Conservation (phyloP, 352 stramenopile genomes). For the Phytophthora niederhauseri region DNA sequence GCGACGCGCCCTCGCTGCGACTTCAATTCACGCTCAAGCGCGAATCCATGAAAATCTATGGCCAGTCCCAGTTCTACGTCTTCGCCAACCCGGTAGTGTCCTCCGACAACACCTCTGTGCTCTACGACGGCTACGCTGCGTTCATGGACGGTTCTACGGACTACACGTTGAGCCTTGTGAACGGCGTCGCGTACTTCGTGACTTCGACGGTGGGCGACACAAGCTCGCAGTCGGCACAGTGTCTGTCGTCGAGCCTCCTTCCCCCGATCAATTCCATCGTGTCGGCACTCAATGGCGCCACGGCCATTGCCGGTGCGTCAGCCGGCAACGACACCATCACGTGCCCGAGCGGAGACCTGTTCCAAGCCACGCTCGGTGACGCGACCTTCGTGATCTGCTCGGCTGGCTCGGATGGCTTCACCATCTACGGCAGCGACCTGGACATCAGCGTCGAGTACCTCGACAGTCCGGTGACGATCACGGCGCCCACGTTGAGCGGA, state of each 20-base stretch:
- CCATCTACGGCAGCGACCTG: constrained; percentile 14
- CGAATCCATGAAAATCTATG: constrained; percentile 32
- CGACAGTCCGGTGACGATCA: constrained; percentile 15
- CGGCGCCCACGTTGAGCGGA: constrained; percentile 9
- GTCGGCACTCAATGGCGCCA: constrained; percentile 10
- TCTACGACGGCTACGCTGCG: constrained; percentile 26
- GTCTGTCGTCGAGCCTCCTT: constrained; percentile 15
- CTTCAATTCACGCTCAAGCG: constrained; percentile 37
- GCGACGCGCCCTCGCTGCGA: constrained; percentile 24
- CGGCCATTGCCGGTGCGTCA: constrained; percentile 4
- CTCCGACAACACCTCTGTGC: constrained; percentile 16
- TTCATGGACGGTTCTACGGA: constrained; percentile 18
- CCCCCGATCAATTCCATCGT: constrained; percentile 25
- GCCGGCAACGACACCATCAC: constrained; percentile 12
- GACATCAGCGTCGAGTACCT: constrained; percentile 19
- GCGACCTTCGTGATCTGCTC: constrained; percentile 26
- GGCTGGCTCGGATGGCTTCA: constrained; percentile 3
- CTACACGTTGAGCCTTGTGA: constrained; percentile 27
- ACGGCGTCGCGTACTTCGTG: constrained; percentile 29
- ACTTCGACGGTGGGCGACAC: constrained; percentile 13
- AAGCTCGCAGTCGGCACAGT: constrained; percentile 8
- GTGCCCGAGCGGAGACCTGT: constrained; percentile 24
- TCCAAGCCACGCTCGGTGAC: constrained; percentile 23
- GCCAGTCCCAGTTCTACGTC: constrained; percentile 32
- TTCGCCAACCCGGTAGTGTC: constrained; percentile 33